Percentiles rank a stretch among this genome's conserved stretches.
Conservation (phyloP, 805 yeast genomes). For the Candida ortonii region DNA sequence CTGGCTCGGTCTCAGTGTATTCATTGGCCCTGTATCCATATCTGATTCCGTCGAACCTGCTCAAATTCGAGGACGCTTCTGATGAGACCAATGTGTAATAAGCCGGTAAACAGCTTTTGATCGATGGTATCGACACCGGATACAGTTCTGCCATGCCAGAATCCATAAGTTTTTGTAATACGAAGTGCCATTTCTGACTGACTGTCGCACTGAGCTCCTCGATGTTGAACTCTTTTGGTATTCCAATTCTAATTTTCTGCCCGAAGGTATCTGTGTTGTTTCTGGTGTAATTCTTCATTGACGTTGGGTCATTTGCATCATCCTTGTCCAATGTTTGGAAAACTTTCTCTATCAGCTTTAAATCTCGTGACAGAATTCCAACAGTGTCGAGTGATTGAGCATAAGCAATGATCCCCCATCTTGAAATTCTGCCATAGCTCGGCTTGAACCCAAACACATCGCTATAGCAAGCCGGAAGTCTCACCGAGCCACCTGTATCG, state of each 20-base stretch:
- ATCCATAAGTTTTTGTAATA: constrained; percentile 42
- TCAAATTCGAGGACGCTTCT: constrained; percentile 89
- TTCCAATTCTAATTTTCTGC: constrained; percentile 55
- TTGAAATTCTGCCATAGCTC: constrained; percentile 83
- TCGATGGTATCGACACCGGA: constrained; percentile 68
- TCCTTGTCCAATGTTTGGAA: constrained; percentile 53
- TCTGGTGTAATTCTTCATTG: constrained; percentile 10
- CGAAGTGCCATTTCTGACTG: constrained; percentile 43
- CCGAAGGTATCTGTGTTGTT: background rate
- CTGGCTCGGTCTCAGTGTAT: constrained; percentile 31
- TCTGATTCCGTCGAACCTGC: constrained; percentile 87
- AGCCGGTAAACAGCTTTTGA: constrained; percentile 65
- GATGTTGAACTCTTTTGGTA: constrained; percentile 65
- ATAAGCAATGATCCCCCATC: constrained; percentile 90
- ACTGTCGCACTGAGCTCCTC: constrained; percentile 50
- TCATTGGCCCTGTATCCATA: constrained; percentile 58
- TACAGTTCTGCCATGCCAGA: constrained; percentile 52
- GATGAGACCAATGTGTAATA: constrained; percentile 89
- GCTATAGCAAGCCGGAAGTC: constrained; percentile 88
- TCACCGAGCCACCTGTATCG: constrained; percentile 96
- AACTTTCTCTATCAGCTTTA: constrained; percentile 44
- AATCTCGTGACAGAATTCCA: constrained; percentile 64
- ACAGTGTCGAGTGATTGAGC: constrained; percentile 96
- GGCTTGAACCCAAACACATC: constrained; percentile 90
- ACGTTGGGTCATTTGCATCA: constrained; percentile 82